phyloP scores from a whole-genome alignment of 306 rosid genomes.

The Ziziphus jujuba region DNA sequence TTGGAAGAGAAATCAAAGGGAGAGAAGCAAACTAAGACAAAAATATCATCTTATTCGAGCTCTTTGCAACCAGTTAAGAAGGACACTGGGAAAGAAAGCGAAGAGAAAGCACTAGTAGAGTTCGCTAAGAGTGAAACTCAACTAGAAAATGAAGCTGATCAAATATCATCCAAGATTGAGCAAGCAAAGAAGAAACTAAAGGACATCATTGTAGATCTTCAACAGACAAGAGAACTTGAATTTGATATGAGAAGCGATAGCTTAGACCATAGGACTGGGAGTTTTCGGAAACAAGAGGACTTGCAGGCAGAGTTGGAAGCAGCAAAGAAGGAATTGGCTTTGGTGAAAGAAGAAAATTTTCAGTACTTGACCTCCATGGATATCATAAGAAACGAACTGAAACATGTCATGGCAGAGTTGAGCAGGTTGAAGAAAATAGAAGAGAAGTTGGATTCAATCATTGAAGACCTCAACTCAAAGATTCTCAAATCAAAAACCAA shows the following conservation, averaged over 20 bases:
- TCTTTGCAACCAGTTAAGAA: conserved; percentile 46
- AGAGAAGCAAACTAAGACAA: conserved; percentile 48
- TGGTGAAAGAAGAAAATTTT: conserved; percentile 55
- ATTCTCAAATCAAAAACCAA: conserved; percentile 64
- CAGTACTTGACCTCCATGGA: conserved; percentile 87
- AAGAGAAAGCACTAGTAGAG: conserved; percentile 76
- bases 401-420: conserved; percentile 45
- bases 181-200: conserved; percentile 35
- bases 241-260: too few species aligned
- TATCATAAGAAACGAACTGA: conserved; percentile 67
- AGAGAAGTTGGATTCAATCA: conserved; percentile 39
- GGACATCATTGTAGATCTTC: conserved; percentile 44
- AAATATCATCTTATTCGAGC: conserved; percentile 32
- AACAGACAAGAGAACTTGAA: conserved; percentile 56
- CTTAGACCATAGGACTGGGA: too few species aligned
- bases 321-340: conserved; percentile 61
- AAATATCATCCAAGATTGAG: conserved; percentile 41
- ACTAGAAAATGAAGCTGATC: conserved; percentile 45
- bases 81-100: conserved; percentile 62
- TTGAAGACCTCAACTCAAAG: conserved; percentile 57
- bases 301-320: conserved; percentile 50
- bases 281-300: conserved; percentile 37
- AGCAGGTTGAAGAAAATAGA: conserved; percentile 46
- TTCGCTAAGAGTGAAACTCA: conserved; percentile 74
- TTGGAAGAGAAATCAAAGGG: conserved; percentile 46